These are phyloP conservation scores for Polygonum maritimum DNA, from an alignment of 148 eudicot species.

Conservation along the genomic window DNA sequence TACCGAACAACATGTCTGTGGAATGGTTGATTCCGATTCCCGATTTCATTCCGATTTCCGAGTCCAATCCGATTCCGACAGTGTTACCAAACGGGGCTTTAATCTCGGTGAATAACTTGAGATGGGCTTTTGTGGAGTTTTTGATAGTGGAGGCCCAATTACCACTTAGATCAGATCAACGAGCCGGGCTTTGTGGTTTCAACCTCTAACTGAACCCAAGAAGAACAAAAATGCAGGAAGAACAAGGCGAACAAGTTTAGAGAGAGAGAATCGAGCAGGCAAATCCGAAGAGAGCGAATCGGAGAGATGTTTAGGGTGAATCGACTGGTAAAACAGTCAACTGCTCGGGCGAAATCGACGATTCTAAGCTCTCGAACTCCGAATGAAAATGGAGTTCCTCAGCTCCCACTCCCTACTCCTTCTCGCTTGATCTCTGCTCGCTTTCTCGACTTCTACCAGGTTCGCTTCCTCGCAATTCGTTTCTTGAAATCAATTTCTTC, in stretches of 20 bases:
- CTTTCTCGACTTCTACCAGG: conserved; percentile 83
- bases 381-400: conserved; percentile 12
- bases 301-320: conserved; percentile 35
- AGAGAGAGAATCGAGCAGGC: neutral
- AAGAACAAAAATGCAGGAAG: neutral
- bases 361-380: conserved; percentile 13
- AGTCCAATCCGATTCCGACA: too few relatives aligned
- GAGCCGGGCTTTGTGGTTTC: too few relatives aligned
- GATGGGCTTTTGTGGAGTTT: too few relatives aligned
- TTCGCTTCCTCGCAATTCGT: conserved; percentile 8
- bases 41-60: too few relatives aligned
- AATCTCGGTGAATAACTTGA: too few relatives aligned
- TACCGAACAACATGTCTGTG: too few relatives aligned
- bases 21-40: too few relatives aligned
- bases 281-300: neutral
- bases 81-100: too few relatives aligned
- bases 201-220: too few relatives aligned
- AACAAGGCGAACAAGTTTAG: neutral
- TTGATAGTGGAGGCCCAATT: too few relatives aligned
- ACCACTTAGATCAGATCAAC: too few relatives aligned
- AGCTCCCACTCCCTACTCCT: conserved; percentile 19
- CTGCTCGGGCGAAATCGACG: conserved; percentile 12
- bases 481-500: neutral
- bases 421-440: conserved; percentile 44
- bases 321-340: conserved; percentile 18